phyloP scores from a whole-genome alignment of 768 basidiomycete species.

The Pseudohyphozyma bogoriensis region DNA sequence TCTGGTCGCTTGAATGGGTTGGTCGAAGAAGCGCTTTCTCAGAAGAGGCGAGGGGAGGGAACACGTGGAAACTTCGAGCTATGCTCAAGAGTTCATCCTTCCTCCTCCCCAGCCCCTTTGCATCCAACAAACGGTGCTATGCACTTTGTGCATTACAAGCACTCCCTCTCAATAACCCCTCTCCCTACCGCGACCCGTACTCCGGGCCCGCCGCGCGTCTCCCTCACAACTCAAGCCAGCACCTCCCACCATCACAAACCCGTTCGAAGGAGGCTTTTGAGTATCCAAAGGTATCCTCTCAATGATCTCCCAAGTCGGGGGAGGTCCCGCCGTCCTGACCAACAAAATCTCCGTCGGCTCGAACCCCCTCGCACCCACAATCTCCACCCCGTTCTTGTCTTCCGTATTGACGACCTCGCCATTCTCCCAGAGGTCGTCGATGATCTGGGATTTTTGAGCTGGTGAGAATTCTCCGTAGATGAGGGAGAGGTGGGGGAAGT shows the following conservation, averaged over 20 bases:
- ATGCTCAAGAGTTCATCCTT: too few species aligned
- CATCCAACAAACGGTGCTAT: too few species aligned
- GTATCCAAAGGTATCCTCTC: neutral
- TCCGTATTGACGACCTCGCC: neutral
- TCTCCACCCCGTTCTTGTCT: neutral
- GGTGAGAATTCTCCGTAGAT: conserved; percentile 1
- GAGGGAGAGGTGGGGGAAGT: conserved; percentile 15
- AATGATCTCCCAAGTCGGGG: conserved; percentile 2
- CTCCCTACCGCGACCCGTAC: too few species aligned
- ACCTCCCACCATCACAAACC: neutral
- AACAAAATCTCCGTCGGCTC: neutral
- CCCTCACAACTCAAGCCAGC: neutral
- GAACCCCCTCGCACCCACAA: neutral
- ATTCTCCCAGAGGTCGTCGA: neutral
- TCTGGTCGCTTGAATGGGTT: too few species aligned
- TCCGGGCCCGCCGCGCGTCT: too few species aligned
- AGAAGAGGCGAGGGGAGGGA: too few species aligned
- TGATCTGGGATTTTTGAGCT: neutral
- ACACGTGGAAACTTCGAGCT: too few species aligned
- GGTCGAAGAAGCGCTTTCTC: too few species aligned
- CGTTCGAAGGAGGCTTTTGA: neutral
- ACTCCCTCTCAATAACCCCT: too few species aligned
- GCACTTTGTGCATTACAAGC: too few species aligned
- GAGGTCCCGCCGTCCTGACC: neutral
- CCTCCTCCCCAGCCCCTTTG: too few species aligned